phyloP scores from a whole-genome alignment of 805 yeast species.

The Tetrapisispora fleetii region DNA sequence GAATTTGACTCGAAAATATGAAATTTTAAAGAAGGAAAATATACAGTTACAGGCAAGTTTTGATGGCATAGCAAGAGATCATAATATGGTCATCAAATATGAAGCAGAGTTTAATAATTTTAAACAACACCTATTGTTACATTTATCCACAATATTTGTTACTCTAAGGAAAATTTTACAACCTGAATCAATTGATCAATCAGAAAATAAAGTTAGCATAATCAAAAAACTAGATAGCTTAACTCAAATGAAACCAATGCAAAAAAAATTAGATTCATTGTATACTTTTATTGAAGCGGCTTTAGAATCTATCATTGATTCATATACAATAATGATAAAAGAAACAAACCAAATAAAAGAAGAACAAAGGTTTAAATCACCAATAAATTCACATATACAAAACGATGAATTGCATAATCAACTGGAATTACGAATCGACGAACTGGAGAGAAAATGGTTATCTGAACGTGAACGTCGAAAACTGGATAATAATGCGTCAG shows the following conservation, averaged over 20 bases:
- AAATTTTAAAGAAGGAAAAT: conserved; percentile 18
- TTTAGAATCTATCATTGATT: conserved; percentile 45
- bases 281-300: conserved; percentile 53
- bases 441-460: conserved; percentile 55
- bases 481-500: conserved; percentile 49
- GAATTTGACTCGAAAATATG: conserved; percentile 7
- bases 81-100: conserved; percentile 6
- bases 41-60: conserved; percentile 15
- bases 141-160: conserved; percentile 40
- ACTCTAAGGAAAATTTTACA: conserved; percentile 49
- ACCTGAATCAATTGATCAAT: conserved; percentile 48
- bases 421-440: conserved; percentile 45
- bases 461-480: conserved; percentile 61
- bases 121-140: conserved; percentile 35
- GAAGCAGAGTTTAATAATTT: conserved; percentile 32
- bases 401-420: conserved; percentile 26
- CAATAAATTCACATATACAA: background rate
- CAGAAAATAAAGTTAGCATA: conserved; percentile 40
- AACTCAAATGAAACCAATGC: conserved; percentile 21
- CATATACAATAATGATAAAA: conserved; percentile 32
- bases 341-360: conserved; percentile 6
- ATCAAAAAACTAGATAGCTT: conserved; percentile 21
- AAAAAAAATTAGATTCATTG: conserved; percentile 33
- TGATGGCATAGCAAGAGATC: conserved; percentile 6
- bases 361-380: conserved; percentile 4